phyloP scores from a whole-genome alignment of 2,329 filamentous ascomycete species.

The Ceratocystis destructans region DNA sequence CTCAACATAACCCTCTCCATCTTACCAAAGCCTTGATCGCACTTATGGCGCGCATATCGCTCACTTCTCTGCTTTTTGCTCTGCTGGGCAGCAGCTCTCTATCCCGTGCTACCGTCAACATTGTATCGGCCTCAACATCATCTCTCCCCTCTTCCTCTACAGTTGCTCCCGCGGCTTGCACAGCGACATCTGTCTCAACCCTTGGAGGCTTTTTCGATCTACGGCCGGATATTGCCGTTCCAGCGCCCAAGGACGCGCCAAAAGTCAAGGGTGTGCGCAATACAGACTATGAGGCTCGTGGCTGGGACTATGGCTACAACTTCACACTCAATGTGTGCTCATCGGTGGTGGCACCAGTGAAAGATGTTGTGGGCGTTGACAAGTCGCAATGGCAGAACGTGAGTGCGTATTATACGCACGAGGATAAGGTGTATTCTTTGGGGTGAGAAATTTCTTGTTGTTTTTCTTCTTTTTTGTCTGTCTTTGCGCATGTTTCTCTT shows the following conservation, averaged over 20 bases:
- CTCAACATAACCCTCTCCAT: not conserved
- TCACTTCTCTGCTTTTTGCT: slow-evolving; percentile 11
- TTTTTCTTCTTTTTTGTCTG: slow-evolving; percentile 23
- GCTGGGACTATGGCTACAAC: slow-evolving; percentile 66
- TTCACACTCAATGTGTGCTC: slow-evolving; percentile 76
- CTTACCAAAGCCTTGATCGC: not conserved
- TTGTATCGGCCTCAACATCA: slow-evolving; percentile 27
- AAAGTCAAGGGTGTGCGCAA: slow-evolving; percentile 30
- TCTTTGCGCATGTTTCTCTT: not conserved
- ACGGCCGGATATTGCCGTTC: slow-evolving; percentile 38
- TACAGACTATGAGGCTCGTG: slow-evolving; percentile 49
- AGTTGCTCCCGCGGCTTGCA: slow-evolving; percentile 35
- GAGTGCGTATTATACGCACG: slow-evolving; percentile 60
- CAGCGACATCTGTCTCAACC: slow-evolving; percentile 41
- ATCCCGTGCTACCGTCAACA: slow-evolving; percentile 26
- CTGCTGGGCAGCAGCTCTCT: slow-evolving; percentile 23
- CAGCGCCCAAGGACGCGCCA: slow-evolving; percentile 31
- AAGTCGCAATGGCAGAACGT: slow-evolving; percentile 54
- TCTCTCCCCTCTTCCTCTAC: slow-evolving; percentile 26
- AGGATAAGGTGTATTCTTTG: slow-evolving; percentile 57
- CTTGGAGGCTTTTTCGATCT: slow-evolving; percentile 47
- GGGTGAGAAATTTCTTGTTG: slow-evolving; percentile 39
- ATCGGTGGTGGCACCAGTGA: slow-evolving; percentile 53
- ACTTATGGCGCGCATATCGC: slow-evolving; percentile 12
- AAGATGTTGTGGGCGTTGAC: slow-evolving; percentile 50